Evolutionary conservation across 768 basidiomycete genomes (phyloP).

Genomic region (Lyophyllum shimeji): DNA sequence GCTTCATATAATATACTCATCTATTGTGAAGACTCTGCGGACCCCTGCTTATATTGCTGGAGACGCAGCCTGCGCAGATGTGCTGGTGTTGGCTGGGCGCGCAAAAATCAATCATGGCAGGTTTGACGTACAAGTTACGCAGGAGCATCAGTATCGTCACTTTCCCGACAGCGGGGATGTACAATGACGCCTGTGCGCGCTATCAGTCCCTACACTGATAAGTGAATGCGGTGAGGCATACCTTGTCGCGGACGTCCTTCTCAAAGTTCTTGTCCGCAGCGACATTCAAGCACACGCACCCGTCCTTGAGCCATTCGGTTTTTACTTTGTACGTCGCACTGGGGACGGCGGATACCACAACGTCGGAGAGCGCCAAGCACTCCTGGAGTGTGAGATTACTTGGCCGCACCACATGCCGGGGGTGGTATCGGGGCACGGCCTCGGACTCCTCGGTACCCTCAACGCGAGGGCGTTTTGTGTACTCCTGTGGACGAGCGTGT

Average conservation of each 20-base stretch:
- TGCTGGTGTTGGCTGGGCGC: not conserved
- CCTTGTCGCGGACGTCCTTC: slow-evolving; percentile 88
- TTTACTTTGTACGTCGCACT: slow-evolving; percentile 81
- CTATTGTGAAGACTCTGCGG: slow-evolving; percentile 25
- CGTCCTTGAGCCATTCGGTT: slow-evolving; percentile 89
- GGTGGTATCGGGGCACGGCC: slow-evolving; percentile 63
- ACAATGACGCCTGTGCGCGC: slow-evolving; percentile 77
- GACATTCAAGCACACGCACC: slow-evolving; percentile 91
- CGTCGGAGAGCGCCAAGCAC: slow-evolving; percentile 84
- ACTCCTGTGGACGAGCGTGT: slow-evolving; percentile 54
- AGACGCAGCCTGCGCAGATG: slow-evolving; percentile 48
- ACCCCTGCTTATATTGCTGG: slow-evolving; percentile 47
- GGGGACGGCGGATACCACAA: slow-evolving; percentile 94
- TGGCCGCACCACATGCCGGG: slow-evolving; percentile 80
- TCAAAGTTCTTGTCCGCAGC: slow-evolving; percentile 97
- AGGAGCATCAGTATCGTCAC: slow-evolving; percentile 98
- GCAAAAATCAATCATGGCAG: slow-evolving; percentile 1
- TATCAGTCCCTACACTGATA: not conserved
- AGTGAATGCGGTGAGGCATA: slow-evolving; percentile 28
- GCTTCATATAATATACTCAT: slow-evolving; percentile 31
- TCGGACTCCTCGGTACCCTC: slow-evolving; percentile 31
- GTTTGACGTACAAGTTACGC: slow-evolving; percentile 76
- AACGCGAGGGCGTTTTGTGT: slow-evolving; percentile 81
- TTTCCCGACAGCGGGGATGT: slow-evolving; percentile 96
- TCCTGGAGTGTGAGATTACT: slow-evolving; percentile 68